Conservation (phyloP, 257 asterid genomes). For the Voacanga thouarsii region DNA sequence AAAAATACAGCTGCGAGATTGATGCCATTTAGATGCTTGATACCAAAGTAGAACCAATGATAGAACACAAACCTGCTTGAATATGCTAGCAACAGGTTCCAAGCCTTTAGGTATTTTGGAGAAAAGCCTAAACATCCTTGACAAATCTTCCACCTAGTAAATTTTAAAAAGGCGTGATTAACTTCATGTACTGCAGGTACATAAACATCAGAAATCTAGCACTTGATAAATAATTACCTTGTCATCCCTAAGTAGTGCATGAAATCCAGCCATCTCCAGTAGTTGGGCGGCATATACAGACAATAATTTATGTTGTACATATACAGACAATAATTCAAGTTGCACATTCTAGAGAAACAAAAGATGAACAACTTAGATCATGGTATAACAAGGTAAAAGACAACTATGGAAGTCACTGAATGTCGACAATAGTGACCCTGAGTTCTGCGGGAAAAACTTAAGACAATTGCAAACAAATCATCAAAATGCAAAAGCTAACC, state of each 20-base stretch:
- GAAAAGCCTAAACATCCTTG: slow-evolving; percentile 96
- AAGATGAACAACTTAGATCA: neutral
- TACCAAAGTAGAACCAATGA: slow-evolving; percentile 4
- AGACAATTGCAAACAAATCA: slow-evolving; percentile 6
- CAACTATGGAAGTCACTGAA: neutral
- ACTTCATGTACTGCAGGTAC: too few species aligned
- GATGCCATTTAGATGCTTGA: neutral
- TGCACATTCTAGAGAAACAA: slow-evolving; percentile 60
- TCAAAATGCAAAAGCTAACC: slow-evolving; percentile 25
- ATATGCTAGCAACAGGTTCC: slow-evolving; percentile 72
- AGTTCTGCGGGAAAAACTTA: neutral
- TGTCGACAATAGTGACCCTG: neutral
- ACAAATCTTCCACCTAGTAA: slow-evolving; percentile 58
- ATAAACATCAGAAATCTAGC: neutral
- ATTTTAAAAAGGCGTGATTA: neutral
- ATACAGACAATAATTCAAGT: slow-evolving; percentile 75
- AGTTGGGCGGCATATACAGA: slow-evolving; percentile 89
- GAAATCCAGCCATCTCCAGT: slow-evolving; percentile 96
- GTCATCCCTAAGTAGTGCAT: slow-evolving; percentile 88
- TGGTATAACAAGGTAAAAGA: neutral
- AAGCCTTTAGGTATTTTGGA: slow-evolving; percentile 74
- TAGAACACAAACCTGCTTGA: slow-evolving; percentile 69
- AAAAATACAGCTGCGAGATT: neutral
- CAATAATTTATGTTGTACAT: too few species aligned
- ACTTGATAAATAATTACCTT: slow-evolving; percentile 46